A percentile compares a stretch with the other conserved stretches of the same genome.
Evolutionary conservation across 2,329 filamentous ascomycete species (phyloP).

Genomic region (Clonostachys rhizophaga): DNA sequence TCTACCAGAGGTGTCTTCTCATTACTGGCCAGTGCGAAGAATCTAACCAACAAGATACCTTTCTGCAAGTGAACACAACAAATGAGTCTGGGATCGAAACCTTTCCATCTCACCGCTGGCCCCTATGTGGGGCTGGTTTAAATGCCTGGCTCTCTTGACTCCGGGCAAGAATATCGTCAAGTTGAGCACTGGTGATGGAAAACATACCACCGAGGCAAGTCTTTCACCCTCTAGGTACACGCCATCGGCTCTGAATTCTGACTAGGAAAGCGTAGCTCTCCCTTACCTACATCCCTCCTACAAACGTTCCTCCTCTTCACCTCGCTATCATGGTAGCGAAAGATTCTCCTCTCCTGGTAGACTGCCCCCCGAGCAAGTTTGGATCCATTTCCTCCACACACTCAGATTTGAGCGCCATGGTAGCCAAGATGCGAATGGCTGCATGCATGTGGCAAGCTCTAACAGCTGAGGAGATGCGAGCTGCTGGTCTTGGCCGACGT

Average conservation of each 20-base stretch:
- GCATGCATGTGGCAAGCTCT: constrained; percentile 76
- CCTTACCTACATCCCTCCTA: constrained; percentile 48
- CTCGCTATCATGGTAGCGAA: constrained; percentile 65
- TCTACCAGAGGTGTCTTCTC: constrained; percentile 9
- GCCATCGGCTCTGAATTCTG: background rate
- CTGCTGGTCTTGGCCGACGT: constrained; percentile 62
- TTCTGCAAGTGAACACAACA: constrained; percentile 3
- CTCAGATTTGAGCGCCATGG: constrained; percentile 53
- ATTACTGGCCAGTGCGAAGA: constrained; percentile 6
- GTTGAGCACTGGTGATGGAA: background rate
- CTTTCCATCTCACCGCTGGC: constrained; percentile 9
- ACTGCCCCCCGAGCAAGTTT: constrained; percentile 58
- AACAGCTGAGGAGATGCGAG: constrained; percentile 70
- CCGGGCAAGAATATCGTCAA: constrained; percentile 6
- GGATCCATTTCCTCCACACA: constrained; percentile 45
- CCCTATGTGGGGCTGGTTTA: constrained; percentile 9
- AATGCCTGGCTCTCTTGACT: constrained; percentile 5
- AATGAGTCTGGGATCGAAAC: background rate
- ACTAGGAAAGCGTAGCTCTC: background rate
- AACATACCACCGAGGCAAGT: background rate
- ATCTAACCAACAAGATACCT: background rate
- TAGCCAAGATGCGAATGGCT: constrained; percentile 68
- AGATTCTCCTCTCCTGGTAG: constrained; percentile 65
- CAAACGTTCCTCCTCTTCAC: constrained; percentile 59
- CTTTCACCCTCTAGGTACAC: too few relatives aligned